A percentile compares a stretch with the other conserved stretches of the same genome.
Evolutionary conservation across 2,329 filamentous ascomycete species (phyloP).

Genomic region (Neonectria coccinea): DNA sequence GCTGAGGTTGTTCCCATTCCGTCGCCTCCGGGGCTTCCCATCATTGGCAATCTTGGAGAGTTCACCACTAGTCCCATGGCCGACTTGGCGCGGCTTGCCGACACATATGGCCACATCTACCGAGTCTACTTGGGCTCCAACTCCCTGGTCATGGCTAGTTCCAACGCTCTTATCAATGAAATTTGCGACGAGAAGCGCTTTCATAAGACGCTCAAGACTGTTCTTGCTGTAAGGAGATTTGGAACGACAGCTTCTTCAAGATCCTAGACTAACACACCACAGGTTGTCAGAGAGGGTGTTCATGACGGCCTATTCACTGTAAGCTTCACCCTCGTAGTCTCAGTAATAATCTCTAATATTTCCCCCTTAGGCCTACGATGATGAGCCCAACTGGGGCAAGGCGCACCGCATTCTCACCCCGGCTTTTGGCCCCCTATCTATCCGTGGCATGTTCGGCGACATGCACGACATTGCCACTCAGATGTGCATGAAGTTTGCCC

Average conservation of each 20-base stretch:
- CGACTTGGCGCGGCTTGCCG: constrained; percentile 67
- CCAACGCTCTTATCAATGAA: constrained; percentile 70
- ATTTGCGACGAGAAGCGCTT: constrained; percentile 76
- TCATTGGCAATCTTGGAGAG: constrained; percentile 74
- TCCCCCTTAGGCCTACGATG: constrained; percentile 52
- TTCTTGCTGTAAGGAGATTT: constrained; percentile 53
- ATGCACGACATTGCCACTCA: constrained; percentile 77
- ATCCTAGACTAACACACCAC: background rate
- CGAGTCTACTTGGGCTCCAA: constrained; percentile 34
- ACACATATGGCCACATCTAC: constrained; percentile 65
- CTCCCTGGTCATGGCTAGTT: constrained; percentile 60
- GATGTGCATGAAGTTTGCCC: constrained; percentile 75
- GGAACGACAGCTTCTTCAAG: constrained; percentile 7
- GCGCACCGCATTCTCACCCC: constrained; percentile 75
- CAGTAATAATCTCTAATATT: constrained; percentile 33
- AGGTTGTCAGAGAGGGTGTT: constrained; percentile 69
- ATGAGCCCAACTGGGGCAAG: constrained; percentile 73
- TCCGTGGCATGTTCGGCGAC: constrained; percentile 75
- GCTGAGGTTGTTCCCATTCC: constrained; percentile 65
- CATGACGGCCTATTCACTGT: constrained; percentile 77
- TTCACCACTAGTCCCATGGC: constrained; percentile 69
- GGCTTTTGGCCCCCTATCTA: constrained; percentile 76
- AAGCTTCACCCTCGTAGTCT: constrained; percentile 24
- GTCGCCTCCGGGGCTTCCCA: constrained; percentile 70
- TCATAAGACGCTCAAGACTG: constrained; percentile 64